phyloP scores from a whole-genome alignment of 257 asterid species.

The Dorcoceras hygrometricum region DNA sequence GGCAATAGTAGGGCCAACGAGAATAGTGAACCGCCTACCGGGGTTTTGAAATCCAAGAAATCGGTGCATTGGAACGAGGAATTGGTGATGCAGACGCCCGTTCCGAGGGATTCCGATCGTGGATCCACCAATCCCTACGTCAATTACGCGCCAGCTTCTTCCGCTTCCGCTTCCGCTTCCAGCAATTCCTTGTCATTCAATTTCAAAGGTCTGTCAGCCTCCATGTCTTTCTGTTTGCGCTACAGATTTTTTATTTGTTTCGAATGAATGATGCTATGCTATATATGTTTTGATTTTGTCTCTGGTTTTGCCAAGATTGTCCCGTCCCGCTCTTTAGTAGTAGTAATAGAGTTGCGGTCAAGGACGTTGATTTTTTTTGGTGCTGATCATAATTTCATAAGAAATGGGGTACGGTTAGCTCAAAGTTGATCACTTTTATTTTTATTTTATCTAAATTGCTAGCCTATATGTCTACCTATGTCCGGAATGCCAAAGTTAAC shows the following conservation, averaged over 20 bases:
- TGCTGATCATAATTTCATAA: too few species aligned
- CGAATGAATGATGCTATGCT: too few species aligned
- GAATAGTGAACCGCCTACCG: conserved; percentile 30
- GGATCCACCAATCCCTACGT: conserved; percentile 66
- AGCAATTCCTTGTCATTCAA: conserved; percentile 51
- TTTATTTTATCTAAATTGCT: neutral
- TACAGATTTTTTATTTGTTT: too few species aligned
- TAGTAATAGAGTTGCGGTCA: neutral
- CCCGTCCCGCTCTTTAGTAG: neutral
- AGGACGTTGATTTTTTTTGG: neutral
- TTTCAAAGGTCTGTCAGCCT: conserved; percentile 44
- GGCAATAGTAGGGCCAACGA: conserved; percentile 27
- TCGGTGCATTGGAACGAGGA: conserved; percentile 82
- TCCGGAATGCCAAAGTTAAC: neutral
- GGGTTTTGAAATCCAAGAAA: conserved; percentile 52
- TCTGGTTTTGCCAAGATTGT: neutral
- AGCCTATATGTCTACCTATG: neutral
- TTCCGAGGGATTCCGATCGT: conserved; percentile 43
- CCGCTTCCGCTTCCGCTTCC: conserved; percentile 27
- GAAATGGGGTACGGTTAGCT: neutral
- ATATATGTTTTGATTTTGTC: neutral
- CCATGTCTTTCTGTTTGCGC: neutral
- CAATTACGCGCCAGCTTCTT: conserved; percentile 52
- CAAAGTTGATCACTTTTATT: neutral
- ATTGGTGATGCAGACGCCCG: conserved; percentile 63